Conservation (phyloP, 2,329 filamentous ascomycete species). For the Trichoderma simmonsii region DNA sequence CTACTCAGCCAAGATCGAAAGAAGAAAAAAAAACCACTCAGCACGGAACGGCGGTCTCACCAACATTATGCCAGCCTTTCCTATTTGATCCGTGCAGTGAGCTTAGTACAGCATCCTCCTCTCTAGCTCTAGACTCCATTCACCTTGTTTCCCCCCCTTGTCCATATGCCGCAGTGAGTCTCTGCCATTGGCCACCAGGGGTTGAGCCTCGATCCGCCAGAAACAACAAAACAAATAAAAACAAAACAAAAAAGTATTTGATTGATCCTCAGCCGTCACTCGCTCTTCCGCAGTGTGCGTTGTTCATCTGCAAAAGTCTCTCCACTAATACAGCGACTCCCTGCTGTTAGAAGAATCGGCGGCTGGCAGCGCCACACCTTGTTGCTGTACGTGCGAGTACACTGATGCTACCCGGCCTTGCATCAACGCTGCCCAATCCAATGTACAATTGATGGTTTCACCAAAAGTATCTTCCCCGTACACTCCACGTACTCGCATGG, state of each 20-base stretch:
- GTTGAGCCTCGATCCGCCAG: background rate
- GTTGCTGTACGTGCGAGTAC: background rate
- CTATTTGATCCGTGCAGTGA: background rate
- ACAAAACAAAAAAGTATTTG: background rate
- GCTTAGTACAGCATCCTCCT: background rate
- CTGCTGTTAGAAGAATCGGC: background rate
- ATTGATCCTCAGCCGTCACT: background rate
- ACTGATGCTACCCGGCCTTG: background rate
- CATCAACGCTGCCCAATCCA: background rate
- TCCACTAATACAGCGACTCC: background rate
- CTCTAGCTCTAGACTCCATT: background rate
- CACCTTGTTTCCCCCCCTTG: background rate
- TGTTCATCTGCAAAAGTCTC: constrained; percentile 4
- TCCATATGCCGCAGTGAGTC: background rate
- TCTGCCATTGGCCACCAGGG: background rate
- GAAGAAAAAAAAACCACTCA: background rate
- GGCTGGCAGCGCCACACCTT: background rate
- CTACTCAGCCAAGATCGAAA: background rate
- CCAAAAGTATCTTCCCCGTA: background rate
- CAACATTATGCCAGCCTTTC: background rate
- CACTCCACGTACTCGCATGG: background rate
- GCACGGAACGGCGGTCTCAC: background rate
- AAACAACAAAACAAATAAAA: background rate
- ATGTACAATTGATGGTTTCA: background rate
- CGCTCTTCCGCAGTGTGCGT: background rate